A percentile compares a stretch with the other conserved stretches of the same genome.
These are phyloP conservation scores for Gilbertella persicaria DNA, from an alignment of 371 early-diverging fungal genomes.

Conservation along the genomic window DNA sequence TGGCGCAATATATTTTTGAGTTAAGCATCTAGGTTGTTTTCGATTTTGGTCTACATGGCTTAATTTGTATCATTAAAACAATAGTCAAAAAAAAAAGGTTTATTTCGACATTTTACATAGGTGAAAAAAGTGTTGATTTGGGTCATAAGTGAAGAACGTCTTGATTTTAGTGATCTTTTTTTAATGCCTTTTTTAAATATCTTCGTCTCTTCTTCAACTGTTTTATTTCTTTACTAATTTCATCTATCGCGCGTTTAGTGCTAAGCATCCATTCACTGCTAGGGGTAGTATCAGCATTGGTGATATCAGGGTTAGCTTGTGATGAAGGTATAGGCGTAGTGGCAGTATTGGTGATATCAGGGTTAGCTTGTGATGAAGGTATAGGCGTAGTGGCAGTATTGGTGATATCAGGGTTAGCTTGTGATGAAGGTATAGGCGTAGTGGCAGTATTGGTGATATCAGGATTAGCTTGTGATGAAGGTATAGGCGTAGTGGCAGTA, in stretches of 20 bases:
- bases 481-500: conserved; percentile 11
- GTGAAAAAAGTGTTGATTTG: conserved; percentile 8
- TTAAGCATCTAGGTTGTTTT: conserved; percentile 6
- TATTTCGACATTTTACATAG: conserved; percentile 4
- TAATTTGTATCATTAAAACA: conserved; percentile 3
- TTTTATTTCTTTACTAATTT: conserved; percentile 16
- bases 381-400: too few relatives aligned
- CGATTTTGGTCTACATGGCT: background rate
- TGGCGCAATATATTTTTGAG: conserved; percentile 4
- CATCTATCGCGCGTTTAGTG: conserved; percentile 17
- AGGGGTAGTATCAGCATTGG: conserved; percentile 11
- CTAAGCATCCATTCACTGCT: conserved; percentile 10
- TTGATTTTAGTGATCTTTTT: conserved; percentile 18
- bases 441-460: conserved; percentile 12
- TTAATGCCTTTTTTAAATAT: conserved; percentile 17
- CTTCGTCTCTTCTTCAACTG: conserved; percentile 11
- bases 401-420: conserved; percentile 10
- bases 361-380: conserved; percentile 5
- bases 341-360: too few relatives aligned
- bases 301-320: too few relatives aligned
- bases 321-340: too few relatives aligned
- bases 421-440: conserved; percentile 10
- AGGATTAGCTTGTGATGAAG: conserved; percentile 15
- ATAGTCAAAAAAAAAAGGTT: conserved; percentile 6
- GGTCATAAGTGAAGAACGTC: conserved; percentile 10